These are phyloP conservation scores for Aspergillus bertholletiae DNA, from an alignment of 495 filamentous ascomycete species.

Conservation along the genomic window DNA sequence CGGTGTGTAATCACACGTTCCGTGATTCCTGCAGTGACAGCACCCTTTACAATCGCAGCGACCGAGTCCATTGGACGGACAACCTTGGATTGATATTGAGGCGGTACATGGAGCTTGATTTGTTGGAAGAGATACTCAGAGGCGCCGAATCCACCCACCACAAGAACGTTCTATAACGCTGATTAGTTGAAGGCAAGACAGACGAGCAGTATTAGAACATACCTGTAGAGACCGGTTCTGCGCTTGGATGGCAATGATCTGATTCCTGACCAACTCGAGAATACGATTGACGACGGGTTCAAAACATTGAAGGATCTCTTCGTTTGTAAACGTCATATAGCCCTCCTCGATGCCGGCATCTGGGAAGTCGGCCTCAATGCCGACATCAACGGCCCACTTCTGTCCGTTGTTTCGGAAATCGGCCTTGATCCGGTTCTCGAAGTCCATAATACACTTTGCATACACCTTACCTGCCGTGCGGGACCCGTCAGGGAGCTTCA, in stretches of 20 bases:
- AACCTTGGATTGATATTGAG: constrained; percentile 75
- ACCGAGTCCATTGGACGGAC: constrained; percentile 84
- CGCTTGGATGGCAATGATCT: constrained; percentile 78
- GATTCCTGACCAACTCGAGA: constrained; percentile 72
- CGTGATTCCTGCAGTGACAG: constrained; percentile 88
- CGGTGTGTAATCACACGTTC: constrained; percentile 95
- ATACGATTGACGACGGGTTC: constrained; percentile 78
- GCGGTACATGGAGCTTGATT: constrained; percentile 75
- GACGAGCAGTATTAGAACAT: constrained; percentile 16
- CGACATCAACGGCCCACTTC: constrained; percentile 81
- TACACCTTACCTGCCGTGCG: constrained; percentile 75
- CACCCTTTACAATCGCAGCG: constrained; percentile 76
- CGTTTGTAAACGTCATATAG: constrained; percentile 81
- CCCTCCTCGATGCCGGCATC: constrained; percentile 77
- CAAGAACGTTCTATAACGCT: constrained; percentile 59
- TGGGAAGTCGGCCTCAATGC: constrained; percentile 75
- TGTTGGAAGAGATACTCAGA: constrained; percentile 83
- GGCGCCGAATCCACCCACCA: constrained; percentile 76
- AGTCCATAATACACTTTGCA: constrained; percentile 83
- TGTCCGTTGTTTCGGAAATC: constrained; percentile 81
- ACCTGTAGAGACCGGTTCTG: constrained; percentile 71
- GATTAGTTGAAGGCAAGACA: constrained; percentile 18
- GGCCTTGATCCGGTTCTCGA: constrained; percentile 79
- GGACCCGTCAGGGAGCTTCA: constrained; percentile 78
- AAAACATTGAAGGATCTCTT: constrained; percentile 79